phyloP scores from a whole-genome alignment of 2,329 filamentous ascomycete species.

The Cytospora piceae region DNA sequence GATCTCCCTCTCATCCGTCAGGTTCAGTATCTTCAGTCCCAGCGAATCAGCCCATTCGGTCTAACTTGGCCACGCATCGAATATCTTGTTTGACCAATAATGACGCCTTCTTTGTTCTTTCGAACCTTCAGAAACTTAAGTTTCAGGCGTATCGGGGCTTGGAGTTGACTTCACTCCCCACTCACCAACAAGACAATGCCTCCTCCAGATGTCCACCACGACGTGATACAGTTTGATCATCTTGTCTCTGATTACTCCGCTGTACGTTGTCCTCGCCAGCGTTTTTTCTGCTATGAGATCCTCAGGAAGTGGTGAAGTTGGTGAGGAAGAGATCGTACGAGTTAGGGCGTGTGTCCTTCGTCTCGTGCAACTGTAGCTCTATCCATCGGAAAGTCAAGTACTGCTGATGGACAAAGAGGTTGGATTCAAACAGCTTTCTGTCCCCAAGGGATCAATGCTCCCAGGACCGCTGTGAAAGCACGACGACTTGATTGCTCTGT shows the following conservation, averaged over 20 bases:
- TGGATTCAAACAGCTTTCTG: conserved; percentile 18
- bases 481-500: too few species aligned
- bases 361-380: conserved; percentile 13
- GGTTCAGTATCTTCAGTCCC: conserved; percentile 47
- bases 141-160: conserved; percentile 3
- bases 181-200: conserved; percentile 57
- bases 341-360: conserved; percentile 18
- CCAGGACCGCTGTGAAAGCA: conserved; percentile 5
- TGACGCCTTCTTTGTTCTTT: conserved; percentile 39
- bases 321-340: neutral
- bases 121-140: conserved; percentile 17
- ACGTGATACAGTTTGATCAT: conserved; percentile 57
- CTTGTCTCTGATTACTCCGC: conserved; percentile 45
- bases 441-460: neutral
- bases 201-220: conserved; percentile 57
- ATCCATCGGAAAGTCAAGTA: conserved; percentile 3
- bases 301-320: conserved; percentile 13
- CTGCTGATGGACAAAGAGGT: conserved; percentile 2
- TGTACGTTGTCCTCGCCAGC: conserved; percentile 39
- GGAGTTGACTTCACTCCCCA: conserved; percentile 39
- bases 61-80: conserved; percentile 53
- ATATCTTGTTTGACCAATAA: conserved; percentile 54
- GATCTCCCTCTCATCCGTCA: conserved; percentile 46
- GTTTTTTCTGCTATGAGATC: conserved; percentile 10
- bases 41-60: conserved; percentile 47